A percentile compares a stretch with the other conserved stretches of the same genome.
phyloP scores from a whole-genome alignment of 148 eudicot species.

The Spergularia bocconei region DNA sequence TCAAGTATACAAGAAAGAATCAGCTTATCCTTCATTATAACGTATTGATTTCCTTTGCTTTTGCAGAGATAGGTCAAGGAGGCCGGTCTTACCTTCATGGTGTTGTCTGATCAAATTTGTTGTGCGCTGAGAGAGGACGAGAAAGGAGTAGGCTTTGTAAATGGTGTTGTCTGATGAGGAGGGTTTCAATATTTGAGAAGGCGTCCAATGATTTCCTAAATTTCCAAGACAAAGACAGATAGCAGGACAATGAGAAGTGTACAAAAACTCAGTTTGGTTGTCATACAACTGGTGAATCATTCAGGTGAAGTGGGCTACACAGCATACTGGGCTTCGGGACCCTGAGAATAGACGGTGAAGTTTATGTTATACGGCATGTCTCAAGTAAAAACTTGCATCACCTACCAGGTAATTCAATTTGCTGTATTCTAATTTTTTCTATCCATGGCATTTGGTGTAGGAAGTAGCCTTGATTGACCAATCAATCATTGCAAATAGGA shows the following conservation, averaged over 20 bases:
- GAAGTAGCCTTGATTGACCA: not conserved
- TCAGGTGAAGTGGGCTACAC: constrained; percentile 20
- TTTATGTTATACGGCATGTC: not conserved
- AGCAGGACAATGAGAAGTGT: constrained; percentile 44
- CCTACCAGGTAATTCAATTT: constrained; percentile 1
- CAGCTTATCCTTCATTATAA: constrained; percentile 1
- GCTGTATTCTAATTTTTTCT: not conserved
- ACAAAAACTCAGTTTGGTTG: constrained; percentile 39
- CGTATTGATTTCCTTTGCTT: not conserved
- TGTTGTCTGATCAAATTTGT: constrained; percentile 28
- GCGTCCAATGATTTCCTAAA: constrained; percentile 12
- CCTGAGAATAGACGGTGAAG: constrained; percentile 20
- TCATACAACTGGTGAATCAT: constrained; percentile 26
- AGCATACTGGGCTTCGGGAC: constrained; percentile 27
- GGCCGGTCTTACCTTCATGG: constrained; percentile 59
- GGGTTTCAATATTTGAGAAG: constrained; percentile 19
- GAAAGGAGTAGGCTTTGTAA: constrained; percentile 23
- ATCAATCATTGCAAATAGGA: not conserved
- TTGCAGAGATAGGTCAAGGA: constrained; percentile 4
- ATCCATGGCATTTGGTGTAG: not conserved
- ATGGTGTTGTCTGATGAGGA: not conserved
- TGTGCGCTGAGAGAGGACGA: constrained; percentile 18
- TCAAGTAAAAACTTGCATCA: not conserved
- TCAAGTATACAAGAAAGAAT: constrained; percentile 16
- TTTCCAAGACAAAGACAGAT: constrained; percentile 26